Conservation (phyloP, 139 green algal genomes). For the Chlamydomonas sp. region DNA sequence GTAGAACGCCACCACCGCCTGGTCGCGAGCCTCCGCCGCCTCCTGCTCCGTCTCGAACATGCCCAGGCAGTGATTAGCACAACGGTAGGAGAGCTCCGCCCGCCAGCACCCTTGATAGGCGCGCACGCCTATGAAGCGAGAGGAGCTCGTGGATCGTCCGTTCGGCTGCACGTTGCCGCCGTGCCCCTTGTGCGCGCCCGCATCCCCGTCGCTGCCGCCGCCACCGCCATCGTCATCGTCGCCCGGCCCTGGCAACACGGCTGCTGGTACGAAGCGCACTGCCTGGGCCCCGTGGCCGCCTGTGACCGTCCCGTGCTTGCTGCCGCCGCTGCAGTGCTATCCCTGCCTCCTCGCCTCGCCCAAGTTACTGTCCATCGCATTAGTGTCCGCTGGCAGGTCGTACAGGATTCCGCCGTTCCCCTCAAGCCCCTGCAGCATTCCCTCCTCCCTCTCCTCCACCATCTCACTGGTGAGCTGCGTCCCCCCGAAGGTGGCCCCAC, state of each 20-base stretch:
- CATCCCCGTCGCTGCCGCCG: not conserved
- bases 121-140: conserved; percentile 40
- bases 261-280: not conserved
- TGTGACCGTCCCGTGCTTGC: not conserved
- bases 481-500: too few species aligned
- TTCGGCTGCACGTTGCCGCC: conserved; percentile 30
- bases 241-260: not conserved
- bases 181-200: conserved; percentile 33
- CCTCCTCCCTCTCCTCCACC: not conserved
- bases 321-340: not conserved
- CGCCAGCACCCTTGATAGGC: conserved; percentile 40
- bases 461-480: too few species aligned
- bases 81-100: conserved; percentile 46
- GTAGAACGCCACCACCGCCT: conserved; percentile 37
- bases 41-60: conserved; percentile 54
- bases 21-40: conserved; percentile 40
- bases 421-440: not conserved
- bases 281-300: conserved; percentile 35
- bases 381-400: not conserved
- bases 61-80: conserved; percentile 42
- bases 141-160: conserved; percentile 33
- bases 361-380: not conserved
- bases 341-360: not conserved
- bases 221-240: not conserved
- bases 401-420: not conserved